phyloP scores from a whole-genome alignment of 2,329 filamentous ascomycete genomes.

The Rhynchosporium agropyri region DNA sequence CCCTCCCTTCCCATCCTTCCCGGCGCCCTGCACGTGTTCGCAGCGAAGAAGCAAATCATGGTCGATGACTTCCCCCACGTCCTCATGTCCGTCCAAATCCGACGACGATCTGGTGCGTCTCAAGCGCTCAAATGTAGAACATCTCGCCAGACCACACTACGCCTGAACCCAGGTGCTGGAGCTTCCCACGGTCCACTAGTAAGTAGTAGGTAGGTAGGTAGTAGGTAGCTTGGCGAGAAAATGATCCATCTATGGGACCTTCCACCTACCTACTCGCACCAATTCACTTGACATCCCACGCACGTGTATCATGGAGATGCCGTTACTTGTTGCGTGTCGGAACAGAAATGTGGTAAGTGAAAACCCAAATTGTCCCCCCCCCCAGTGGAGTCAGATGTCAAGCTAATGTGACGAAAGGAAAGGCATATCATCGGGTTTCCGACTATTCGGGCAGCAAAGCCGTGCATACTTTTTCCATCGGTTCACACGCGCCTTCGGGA shows the following conservation, averaged over 20 bases:
- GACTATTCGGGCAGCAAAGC: too few species aligned
- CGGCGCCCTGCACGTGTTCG: not conserved
- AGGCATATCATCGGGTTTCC: too few species aligned
- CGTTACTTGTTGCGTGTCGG: slow-evolving; percentile 1
- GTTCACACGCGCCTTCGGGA: too few species aligned
- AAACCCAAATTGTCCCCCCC: not conserved
- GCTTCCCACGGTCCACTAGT: too few species aligned
- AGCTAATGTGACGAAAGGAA: not conserved
- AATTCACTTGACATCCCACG: not conserved
- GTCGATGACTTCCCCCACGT: too few species aligned
- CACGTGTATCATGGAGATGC: slow-evolving; percentile 6
- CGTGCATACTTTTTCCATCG: too few species aligned
- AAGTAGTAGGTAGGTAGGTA: too few species aligned
- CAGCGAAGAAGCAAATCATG: not conserved
- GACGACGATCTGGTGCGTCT: not conserved
- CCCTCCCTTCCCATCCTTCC: not conserved
- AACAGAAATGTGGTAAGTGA: not conserved
- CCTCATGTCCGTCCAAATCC: not conserved
- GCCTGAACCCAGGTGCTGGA: not conserved
- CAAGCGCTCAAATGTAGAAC: not conserved
- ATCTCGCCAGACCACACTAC: not conserved
- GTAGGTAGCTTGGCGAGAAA: too few species aligned
- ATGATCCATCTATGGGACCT: too few species aligned
- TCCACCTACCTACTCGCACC: not conserved
- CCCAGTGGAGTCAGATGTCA: not conserved